Conservation (phyloP, 2,329 filamentous ascomycete genomes). For the Xylariales sp. region DNA sequence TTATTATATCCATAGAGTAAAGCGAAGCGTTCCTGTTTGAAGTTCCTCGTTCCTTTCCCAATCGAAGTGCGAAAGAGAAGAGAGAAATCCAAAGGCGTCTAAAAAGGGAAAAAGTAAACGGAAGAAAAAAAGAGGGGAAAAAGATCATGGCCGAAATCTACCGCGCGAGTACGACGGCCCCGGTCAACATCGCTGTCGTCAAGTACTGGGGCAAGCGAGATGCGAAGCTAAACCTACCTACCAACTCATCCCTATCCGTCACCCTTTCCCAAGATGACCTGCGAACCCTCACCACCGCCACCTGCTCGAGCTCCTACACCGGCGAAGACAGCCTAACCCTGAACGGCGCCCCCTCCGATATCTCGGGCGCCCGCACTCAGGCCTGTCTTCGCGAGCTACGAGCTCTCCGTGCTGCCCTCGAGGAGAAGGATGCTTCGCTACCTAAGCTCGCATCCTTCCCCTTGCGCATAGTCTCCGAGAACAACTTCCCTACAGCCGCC, state of each 20-base stretch:
- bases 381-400: constrained; percentile 92
- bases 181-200: constrained; percentile 98
- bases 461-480: constrained; percentile 90
- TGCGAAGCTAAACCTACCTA: constrained; percentile 91
- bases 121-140: not conserved
- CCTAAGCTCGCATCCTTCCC: constrained; percentile 82
- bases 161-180: constrained; percentile 94
- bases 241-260: constrained; percentile 96
- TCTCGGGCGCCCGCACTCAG: constrained; percentile 89
- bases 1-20: constrained; percentile 2
- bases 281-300: constrained; percentile 94
- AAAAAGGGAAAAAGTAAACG: not conserved
- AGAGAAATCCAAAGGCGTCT: not conserved
- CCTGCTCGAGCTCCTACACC: constrained; percentile 80
- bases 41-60: no score
- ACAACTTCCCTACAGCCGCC: constrained; percentile 98
- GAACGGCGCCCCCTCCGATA: constrained; percentile 85
- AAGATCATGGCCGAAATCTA: constrained; percentile 71
- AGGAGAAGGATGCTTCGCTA: constrained; percentile 76
- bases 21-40: not conserved
- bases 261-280: constrained; percentile 95
- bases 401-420: constrained; percentile 78
- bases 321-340: constrained; percentile 79
- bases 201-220: constrained; percentile 99
- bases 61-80: not conserved